Percentiles rank a stretch among this genome's conserved stretches.
These are phyloP conservation scores for Coniferiporia weirii DNA, from an alignment of 1,284 basidiomycete species.

Conservation along the genomic window DNA sequence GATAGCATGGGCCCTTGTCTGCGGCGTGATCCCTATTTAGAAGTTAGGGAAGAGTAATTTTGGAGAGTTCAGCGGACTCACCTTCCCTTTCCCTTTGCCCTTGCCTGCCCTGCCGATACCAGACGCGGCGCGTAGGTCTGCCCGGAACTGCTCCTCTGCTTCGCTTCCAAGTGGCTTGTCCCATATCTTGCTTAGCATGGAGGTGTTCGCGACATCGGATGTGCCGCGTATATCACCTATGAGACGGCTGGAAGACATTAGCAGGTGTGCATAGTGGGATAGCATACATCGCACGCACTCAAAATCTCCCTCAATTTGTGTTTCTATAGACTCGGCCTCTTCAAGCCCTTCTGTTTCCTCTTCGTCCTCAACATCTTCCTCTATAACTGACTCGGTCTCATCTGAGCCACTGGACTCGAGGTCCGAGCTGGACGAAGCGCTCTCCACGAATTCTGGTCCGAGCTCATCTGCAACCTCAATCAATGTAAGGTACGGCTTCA, in stretches of 20 bases:
- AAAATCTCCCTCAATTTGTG: conserved; percentile 26
- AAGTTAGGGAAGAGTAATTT: background rate
- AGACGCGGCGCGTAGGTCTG: conserved; percentile 64
- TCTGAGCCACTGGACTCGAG: conserved; percentile 2
- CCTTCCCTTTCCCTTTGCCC: conserved; percentile 30
- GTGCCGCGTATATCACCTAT: conserved; percentile 52
- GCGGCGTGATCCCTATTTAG: conserved; percentile 32
- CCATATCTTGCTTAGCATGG: conserved; percentile 57
- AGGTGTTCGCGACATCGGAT: conserved; percentile 41
- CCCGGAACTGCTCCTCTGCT: conserved; percentile 59
- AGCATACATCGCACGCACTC: conserved; percentile 21
- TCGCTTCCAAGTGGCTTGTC: conserved; percentile 55
- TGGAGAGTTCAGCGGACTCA: conserved; percentile 17
- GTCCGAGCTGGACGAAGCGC: conserved; percentile 4
- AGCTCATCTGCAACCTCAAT: background rate
- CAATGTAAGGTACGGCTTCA: background rate
- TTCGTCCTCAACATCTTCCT: conserved; percentile 25
- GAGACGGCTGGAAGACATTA: conserved; percentile 43
- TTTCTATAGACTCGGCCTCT: conserved; percentile 12
- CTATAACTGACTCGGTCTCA: background rate
- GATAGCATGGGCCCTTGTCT: conserved; percentile 57
- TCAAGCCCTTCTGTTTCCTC: conserved; percentile 36
- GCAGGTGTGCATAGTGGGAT: background rate
- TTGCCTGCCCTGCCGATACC: conserved; percentile 57
- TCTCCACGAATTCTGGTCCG: background rate